phyloP scores from a whole-genome alignment of 148 eudicot genomes.

The Fagopyrum esculentum region DNA sequence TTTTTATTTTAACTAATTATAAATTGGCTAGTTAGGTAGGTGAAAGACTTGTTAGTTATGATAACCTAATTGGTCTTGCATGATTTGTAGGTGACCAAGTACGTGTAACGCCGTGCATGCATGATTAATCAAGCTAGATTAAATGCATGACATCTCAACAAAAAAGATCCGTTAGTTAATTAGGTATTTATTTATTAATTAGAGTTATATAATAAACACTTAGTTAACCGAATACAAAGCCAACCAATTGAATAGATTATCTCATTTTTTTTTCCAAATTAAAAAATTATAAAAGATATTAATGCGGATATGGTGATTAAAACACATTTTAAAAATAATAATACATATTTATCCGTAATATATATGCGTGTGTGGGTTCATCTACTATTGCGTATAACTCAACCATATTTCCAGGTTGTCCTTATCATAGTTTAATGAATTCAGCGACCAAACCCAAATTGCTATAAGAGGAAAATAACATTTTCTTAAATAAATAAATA shows the following conservation, averaged over 20 bases:
- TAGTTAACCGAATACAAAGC: not conserved
- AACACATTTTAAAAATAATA: not conserved
- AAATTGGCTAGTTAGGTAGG: not conserved
- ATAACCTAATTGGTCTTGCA: conserved; percentile 5
- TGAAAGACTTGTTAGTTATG: not conserved
- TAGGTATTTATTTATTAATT: not conserved
- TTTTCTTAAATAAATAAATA: not conserved
- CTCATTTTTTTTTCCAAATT: not conserved
- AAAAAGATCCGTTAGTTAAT: not conserved
- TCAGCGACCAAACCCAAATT: not conserved
- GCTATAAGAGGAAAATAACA: not conserved
- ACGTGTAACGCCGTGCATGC: not conserved
- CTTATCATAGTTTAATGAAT: not conserved
- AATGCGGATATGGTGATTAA: not conserved
- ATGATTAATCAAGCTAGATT: not conserved
- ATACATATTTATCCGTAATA: not conserved
- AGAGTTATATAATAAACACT: no score
- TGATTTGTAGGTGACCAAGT: not conserved
- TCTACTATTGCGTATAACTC: not conserved
- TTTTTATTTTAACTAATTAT: no score
- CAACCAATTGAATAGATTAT: not conserved
- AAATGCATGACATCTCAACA: conserved; percentile 8
- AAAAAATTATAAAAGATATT: not conserved
- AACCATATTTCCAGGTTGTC: conserved; percentile 4
- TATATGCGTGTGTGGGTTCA: not conserved